Percentiles rank a stretch among this genome's conserved stretches.
Evolutionary conservation across 805 yeast species (phyloP).

Genomic region (Monosporozyma aerobia): DNA sequence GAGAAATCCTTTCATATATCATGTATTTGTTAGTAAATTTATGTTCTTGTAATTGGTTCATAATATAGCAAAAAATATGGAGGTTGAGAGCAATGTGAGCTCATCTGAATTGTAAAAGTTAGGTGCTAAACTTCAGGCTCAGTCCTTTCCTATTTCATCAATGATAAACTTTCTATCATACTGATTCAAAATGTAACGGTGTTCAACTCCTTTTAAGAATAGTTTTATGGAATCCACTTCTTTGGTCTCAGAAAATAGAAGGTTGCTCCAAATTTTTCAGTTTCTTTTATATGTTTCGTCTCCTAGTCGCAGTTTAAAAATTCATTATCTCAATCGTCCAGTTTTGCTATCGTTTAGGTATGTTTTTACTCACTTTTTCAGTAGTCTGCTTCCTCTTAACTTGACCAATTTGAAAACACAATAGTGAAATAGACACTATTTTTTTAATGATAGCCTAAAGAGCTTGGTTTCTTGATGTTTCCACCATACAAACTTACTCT

Average conservation of each 20-base stretch:
- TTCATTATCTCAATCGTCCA: neutral
- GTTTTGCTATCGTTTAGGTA: neutral
- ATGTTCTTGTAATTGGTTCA: neutral
- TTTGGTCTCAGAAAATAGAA: neutral
- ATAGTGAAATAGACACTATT: neutral
- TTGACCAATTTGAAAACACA: neutral
- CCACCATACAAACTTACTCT: neutral
- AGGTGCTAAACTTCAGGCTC: neutral
- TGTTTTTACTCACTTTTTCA: constrained; percentile 18
- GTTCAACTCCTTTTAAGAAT: neutral
- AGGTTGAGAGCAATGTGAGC: neutral
- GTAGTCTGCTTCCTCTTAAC: constrained; percentile 13
- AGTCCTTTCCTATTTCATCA: neutral
- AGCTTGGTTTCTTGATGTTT: neutral
- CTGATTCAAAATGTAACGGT: neutral
- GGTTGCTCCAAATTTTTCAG: neutral
- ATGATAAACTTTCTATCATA: neutral
- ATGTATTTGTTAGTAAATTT: neutral
- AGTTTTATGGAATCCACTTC: neutral
- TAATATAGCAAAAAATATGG: neutral
- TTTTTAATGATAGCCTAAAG: neutral
- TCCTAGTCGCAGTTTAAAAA: neutral
- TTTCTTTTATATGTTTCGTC: neutral
- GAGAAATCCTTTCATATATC: neutral
- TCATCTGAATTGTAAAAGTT: neutral